Evolutionary conservation across 352 stramenopile species (phyloP), one percentile per base, ranked within the genome.

Genomic region (Peronospora farinosa): DNA sequence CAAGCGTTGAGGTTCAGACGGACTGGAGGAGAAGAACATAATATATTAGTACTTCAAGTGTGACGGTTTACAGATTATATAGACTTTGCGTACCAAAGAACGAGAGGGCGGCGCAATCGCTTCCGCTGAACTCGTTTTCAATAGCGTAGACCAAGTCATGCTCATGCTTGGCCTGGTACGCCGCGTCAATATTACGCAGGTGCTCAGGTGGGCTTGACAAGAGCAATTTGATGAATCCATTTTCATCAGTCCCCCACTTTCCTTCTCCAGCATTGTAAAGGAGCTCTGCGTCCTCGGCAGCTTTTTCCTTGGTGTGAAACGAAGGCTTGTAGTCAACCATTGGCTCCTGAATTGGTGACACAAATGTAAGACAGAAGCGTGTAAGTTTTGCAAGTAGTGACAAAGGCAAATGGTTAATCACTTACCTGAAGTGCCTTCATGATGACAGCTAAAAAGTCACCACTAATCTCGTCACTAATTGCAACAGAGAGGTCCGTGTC

Each of bases 201-300:
- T 88, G 75, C 62, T 76, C 48, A 2, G 73, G 69, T n/a, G 77
- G 75, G 44, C 72, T 86, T 9, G 72, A 48, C 37, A 86, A 46
- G 35, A 87, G 47, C 30, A 80, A 60, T 53, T 85, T 87, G 23
- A 78, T 61, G 52, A 91, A 88, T 3, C 37, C 53, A 10, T 75
- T 69, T 42, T 84, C 76, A 54, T 91, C 77, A 36, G 77, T 91
- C 45, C 77, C 77, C 73, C 74, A 88, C 57, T 88, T 86, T 54
- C 75, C 80, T 47, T 91, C 74, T 33, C 80, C 80, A 4, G 80
- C 73, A 19, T 86, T 86, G 66, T 88, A 91, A 28, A 91, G 57
- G 11, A 63, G 46, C 13, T 88, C 69, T 11, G 70, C 75, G 38
- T 88, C 67, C 31, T 79, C 67, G 21, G 71, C 69, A 16, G 77